These are phyloP conservation scores for Suillus placidus DNA, from an alignment of 768 basidiomycete genomes.

Conservation along the genomic window DNA sequence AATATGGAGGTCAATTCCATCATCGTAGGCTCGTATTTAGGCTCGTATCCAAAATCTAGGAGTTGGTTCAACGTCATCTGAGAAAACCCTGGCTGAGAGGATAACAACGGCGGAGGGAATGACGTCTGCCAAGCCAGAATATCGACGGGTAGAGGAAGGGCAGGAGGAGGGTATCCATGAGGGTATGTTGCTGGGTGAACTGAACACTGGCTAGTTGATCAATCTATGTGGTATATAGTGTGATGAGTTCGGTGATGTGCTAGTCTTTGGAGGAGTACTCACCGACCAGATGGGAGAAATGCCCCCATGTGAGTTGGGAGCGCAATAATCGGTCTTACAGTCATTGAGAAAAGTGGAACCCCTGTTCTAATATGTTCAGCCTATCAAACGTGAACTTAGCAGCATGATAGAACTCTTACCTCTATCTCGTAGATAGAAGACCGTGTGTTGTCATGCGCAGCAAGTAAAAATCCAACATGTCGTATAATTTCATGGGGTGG, in stretches of 20 bases:
- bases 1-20: background rate
- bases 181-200: background rate
- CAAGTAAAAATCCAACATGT: background rate
- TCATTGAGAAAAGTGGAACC: background rate
- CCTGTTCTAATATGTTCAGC: background rate
- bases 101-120: background rate
- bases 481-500: background rate
- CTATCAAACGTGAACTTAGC: background rate
- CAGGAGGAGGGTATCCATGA: background rate
- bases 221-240: background rate
- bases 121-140: background rate
- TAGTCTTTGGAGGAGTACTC: background rate
- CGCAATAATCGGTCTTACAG: background rate
- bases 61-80: background rate
- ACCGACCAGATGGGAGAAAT: constrained; percentile 1
- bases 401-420: background rate
- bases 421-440: background rate
- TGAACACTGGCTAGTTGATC: background rate
- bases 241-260: background rate
- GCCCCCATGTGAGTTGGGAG: background rate
- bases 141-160: background rate
- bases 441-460: background rate
- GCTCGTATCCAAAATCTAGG: background rate
- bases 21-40: background rate
- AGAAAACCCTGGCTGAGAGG: background rate